These are phyloP conservation scores for Verruconis gallopava DNA, from an alignment of 2,329 filamentous ascomycete species.

Conservation along the genomic window DNA sequence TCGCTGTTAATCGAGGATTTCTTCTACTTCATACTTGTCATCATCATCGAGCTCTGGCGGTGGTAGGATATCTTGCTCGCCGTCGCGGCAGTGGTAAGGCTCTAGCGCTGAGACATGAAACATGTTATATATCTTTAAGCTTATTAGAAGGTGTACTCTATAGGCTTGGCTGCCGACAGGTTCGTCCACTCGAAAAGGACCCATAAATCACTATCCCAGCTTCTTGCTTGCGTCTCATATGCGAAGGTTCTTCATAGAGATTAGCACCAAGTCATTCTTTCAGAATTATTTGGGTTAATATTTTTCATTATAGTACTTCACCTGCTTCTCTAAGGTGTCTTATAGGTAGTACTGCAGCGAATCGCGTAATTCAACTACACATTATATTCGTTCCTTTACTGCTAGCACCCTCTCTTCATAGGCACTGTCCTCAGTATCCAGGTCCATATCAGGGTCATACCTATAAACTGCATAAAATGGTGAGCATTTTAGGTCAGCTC, in stretches of 20 bases:
- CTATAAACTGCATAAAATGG: neutral
- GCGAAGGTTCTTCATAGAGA: constrained; percentile 1
- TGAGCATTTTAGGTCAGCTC: neutral
- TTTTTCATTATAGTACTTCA: neutral
- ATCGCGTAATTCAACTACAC: neutral
- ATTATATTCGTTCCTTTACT: constrained; percentile 1
- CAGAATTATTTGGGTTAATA: neutral
- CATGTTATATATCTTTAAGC: neutral
- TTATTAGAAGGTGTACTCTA: neutral
- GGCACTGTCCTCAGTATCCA: constrained; percentile 1
- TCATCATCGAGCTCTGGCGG: neutral
- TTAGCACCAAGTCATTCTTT: neutral
- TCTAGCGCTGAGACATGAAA: neutral
- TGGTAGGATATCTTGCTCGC: neutral
- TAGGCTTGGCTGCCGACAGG: neutral
- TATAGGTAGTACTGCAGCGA: neutral
- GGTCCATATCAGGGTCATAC: neutral
- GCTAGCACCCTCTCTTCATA: neutral
- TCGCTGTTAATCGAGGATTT: neutral
- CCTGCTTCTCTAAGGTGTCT: neutral
- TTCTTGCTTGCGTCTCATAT: neutral
- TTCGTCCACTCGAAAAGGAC: neutral
- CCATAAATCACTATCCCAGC: neutral
- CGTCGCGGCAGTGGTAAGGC: neutral
- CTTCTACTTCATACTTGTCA: neutral